These are phyloP conservation scores for Phytopythium aichiense DNA, from an alignment of 352 stramenopile species.

Conservation along the genomic window DNA sequence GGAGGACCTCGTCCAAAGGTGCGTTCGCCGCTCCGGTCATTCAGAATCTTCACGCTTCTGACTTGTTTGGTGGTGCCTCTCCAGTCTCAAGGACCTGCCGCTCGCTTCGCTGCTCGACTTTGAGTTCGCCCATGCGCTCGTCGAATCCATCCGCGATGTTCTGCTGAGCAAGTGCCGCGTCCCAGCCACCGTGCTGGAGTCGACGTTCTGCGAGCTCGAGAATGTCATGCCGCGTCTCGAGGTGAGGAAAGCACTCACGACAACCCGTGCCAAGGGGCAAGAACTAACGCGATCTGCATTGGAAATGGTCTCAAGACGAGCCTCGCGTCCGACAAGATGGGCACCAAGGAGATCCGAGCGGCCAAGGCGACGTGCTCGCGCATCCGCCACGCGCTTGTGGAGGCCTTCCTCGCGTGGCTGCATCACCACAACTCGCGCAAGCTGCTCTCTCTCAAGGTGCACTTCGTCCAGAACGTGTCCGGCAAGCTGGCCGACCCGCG, in stretches of 20 bases:
- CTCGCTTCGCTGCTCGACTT: constrained; percentile 41
- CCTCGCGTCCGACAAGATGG: constrained; percentile 20
- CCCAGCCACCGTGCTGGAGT: constrained; percentile 18
- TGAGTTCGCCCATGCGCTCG: constrained; percentile 38
- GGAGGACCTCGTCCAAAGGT: constrained; percentile 25
- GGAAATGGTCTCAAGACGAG: background rate
- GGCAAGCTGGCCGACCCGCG: constrained; percentile 67
- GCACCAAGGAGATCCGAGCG: constrained; percentile 28
- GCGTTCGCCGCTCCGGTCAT: constrained; percentile 5
- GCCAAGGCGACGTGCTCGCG: constrained; percentile 52
- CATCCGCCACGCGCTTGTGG: constrained; percentile 56
- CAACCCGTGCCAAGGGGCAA: no score
- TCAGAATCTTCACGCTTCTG: background rate
- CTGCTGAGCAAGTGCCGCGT: constrained; percentile 32
- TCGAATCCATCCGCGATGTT: constrained; percentile 62
- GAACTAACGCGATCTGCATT: background rate
- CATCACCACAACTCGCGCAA: constrained; percentile 34
- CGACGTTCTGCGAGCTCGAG: constrained; percentile 34
- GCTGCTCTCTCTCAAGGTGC: constrained; percentile 24
- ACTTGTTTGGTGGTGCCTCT: background rate
- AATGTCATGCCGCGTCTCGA: constrained; percentile 54
- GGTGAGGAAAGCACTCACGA: constrained; percentile 18
- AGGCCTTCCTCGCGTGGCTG: constrained; percentile 64
- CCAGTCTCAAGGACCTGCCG: constrained; percentile 35
- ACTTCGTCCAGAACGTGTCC: constrained; percentile 57